These are phyloP conservation scores for Echeveria elegans DNA, from an alignment of 164 flowering plant genomes.

Conservation along the genomic window DNA sequence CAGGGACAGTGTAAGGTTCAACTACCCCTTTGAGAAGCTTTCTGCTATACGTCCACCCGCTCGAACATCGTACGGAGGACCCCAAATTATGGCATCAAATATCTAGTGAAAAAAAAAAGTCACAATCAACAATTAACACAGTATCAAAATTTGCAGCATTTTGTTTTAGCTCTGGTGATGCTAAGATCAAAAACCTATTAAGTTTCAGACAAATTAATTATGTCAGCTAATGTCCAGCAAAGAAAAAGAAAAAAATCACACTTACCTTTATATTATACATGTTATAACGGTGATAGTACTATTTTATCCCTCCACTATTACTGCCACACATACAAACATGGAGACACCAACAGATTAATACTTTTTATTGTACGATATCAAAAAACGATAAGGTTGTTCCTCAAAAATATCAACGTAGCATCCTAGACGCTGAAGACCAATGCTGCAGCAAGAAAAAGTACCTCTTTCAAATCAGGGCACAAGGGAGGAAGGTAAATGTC, in stretches of 20 bases:
- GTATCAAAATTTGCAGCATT: not conserved
- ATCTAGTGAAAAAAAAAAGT: conserved; percentile 24
- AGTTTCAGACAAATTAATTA: no score
- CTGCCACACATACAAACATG: no score
- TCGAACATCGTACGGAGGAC: conserved; percentile 98
- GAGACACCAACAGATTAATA: not conserved
- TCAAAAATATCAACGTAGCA: not conserved
- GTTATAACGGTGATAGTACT: no score
- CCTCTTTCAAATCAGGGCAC: conserved; percentile 89
- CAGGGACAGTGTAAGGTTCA: conserved; percentile 77
- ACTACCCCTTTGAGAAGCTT: conserved; percentile 70
- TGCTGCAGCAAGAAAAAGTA: conserved; percentile 17
- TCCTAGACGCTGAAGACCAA: not conserved
- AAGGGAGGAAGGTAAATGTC: conserved; percentile 98
- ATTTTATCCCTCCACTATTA: no score
- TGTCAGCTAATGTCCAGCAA: not conserved
- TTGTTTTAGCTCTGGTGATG: not conserved
- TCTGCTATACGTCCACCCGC: conserved; percentile 96
- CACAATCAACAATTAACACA: not conserved
- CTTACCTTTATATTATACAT: no score
- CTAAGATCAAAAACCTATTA: not conserved
- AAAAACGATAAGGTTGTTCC: not conserved
- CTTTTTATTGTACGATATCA: not conserved
- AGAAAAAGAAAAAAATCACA: no score
- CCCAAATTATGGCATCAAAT: conserved; percentile 94